These are phyloP conservation scores for Crithidia brevicula DNA, from an alignment of 208 protist genomes.

Conservation along the genomic window DNA sequence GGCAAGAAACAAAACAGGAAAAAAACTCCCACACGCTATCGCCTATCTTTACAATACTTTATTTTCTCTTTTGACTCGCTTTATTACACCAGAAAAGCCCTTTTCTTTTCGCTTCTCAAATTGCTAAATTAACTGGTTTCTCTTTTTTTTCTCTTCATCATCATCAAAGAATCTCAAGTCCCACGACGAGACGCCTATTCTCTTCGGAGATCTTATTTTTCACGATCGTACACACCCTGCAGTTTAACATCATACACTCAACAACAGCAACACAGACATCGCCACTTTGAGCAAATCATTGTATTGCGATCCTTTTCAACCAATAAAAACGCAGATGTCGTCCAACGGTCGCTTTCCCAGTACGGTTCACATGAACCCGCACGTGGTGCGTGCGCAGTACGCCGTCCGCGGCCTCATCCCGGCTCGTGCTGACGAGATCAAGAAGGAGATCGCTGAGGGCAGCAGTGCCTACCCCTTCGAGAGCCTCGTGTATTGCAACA, in stretches of 20 bases:
- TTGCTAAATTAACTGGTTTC: background rate
- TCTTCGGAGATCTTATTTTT: too few relatives aligned
- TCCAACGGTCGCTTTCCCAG: background rate
- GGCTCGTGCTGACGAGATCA: constrained; percentile 76
- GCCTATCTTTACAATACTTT: too few relatives aligned
- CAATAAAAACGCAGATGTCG: background rate
- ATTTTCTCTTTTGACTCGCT: too few relatives aligned
- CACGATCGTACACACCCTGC: too few relatives aligned
- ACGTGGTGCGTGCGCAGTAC: constrained; percentile 80
- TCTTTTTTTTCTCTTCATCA: background rate
- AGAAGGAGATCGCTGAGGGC: constrained; percentile 58
- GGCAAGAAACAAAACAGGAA: background rate
- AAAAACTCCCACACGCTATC: constrained; percentile 6
- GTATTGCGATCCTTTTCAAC: background rate
- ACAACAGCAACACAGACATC: background rate
- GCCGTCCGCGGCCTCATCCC: constrained; percentile 91
- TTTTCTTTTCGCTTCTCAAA: background rate
- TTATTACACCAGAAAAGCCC: background rate
- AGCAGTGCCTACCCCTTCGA: constrained; percentile 60
- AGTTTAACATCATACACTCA: too few relatives aligned
- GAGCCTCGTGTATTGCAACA: constrained; percentile 98
- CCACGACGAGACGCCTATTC: too few relatives aligned
- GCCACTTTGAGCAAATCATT: background rate
- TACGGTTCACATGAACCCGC: constrained; percentile 56
- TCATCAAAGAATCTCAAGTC: too few relatives aligned